These are phyloP conservation scores for Laburnicola sp. DNA, from an alignment of 2,329 filamentous ascomycete species.

Conservation along the genomic window DNA sequence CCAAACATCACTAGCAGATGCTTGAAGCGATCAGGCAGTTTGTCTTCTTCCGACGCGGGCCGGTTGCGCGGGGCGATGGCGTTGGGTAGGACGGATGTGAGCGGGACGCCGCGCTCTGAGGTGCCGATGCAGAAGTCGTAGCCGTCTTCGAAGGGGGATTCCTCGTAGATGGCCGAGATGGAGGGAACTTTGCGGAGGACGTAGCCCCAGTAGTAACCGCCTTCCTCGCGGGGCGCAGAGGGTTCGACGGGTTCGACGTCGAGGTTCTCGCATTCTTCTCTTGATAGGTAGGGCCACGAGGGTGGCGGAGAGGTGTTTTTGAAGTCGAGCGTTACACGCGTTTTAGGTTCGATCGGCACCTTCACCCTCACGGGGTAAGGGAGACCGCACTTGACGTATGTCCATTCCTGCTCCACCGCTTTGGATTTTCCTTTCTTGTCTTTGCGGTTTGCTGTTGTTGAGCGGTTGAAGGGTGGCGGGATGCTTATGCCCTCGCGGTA, in stretches of 20 bases:
- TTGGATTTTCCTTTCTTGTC: constrained; percentile 47
- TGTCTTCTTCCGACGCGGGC: not conserved
- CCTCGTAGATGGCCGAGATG: constrained; percentile 75
- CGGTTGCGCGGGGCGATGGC: not conserved
- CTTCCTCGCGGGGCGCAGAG: constrained; percentile 69
- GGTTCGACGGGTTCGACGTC: constrained; percentile 67
- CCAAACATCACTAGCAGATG: constrained; percentile 81
- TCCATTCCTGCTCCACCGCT: constrained; percentile 23
- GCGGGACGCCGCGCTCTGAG: constrained; percentile 70
- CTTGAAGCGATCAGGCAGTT: constrained; percentile 56
- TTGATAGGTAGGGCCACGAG: constrained; percentile 33
- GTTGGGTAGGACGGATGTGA: constrained; percentile 41
- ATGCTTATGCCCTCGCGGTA: constrained; percentile 78
- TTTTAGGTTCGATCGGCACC: constrained; percentile 66
- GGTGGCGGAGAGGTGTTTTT: constrained; percentile 47
- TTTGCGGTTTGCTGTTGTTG: constrained; percentile 16
- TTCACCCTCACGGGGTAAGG: constrained; percentile 55
- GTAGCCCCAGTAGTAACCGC: constrained; percentile 87
- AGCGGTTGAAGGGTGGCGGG: constrained; percentile 39
- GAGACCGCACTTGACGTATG: constrained; percentile 57
- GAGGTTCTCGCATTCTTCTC: constrained; percentile 29
- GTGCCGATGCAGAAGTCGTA: constrained; percentile 85
- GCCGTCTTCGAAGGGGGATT: constrained; percentile 72
- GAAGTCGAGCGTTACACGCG: constrained; percentile 73
- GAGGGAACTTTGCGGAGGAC: constrained; percentile 66